Base-by-base conservation (phyloP, 805 yeast species). In the Zygosaccharomyces pseudorouxii region DNA sequence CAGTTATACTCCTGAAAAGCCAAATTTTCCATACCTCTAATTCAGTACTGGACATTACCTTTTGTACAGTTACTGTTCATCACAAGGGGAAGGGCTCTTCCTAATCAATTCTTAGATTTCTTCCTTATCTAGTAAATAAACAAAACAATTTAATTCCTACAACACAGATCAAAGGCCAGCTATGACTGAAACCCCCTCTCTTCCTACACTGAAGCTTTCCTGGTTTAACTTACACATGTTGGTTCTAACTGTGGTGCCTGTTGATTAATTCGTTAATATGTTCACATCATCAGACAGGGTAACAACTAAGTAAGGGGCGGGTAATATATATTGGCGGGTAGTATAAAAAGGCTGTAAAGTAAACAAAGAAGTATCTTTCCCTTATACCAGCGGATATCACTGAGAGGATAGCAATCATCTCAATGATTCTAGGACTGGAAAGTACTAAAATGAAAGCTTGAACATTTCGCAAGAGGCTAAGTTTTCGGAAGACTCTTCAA, bases 1-100 rank as follows among this genome's bases (percentile, higher is more conserved):
- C 55, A 18, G 54, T 45, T 8, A 58, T 53, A 31, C 54, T 52
- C 39, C 59, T 48, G 30, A 53, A 55, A 4, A 56, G 35, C 61
- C 60, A 55, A 18, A 42, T 20, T 47, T 46, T 50, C 25, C 33
- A 33, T 31, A 30, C 42, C 30, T 45, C 51, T 9, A 39, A 9
- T 5, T 14, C 37, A 18, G 16, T 33, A 33, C n/a, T 18, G 35
- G 40, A 28, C 46, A 47, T 51, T 30, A 19, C 36, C 42, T 35
- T 18, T 18, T 12, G 16, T 8, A 31, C 22, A 19, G 36, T 12
- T 29, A 23, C 28, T 27, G 28, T 41, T 28, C 44, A 41, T 41
- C 29, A 28, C 44, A 20, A 20, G 23, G 12, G 8, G 16, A 5
- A 20, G 11, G n/a, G 9, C 9, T 25, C 28, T 25, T 25, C 6